These are phyloP conservation scores for Triticum aestivum DNA, from an alignment of 176 grass and related monocot genomes.

Conservation along the genomic window DNA sequence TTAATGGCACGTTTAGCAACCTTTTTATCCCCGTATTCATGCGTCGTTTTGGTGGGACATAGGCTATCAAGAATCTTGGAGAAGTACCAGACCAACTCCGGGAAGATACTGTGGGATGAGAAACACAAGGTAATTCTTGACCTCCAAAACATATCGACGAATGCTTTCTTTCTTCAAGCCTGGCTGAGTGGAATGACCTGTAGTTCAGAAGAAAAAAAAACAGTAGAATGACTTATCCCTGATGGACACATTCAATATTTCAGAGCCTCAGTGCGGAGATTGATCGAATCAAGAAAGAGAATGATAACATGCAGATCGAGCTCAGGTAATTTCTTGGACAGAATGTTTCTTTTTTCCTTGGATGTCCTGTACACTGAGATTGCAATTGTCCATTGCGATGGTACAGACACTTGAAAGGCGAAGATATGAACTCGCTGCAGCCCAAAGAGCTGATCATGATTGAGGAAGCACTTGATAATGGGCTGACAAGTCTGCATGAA, in stretches of 20 bases:
- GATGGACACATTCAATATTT: conserved; percentile 13
- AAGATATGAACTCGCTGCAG: conserved; percentile 90
- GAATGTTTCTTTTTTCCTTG: background rate
- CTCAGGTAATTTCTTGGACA: conserved; percentile 52
- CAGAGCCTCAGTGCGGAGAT: conserved; percentile 88
- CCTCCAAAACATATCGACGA: background rate
- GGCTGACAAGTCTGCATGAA: conserved; percentile 50
- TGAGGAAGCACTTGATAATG: conserved; percentile 81
- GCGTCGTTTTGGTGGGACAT: conserved; percentile 15
- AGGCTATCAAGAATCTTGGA: conserved; percentile 84
- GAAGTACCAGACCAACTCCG: conserved; percentile 94
- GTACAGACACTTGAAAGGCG: conserved; percentile 83
- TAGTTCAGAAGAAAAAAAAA: background rate
- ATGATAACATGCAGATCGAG: conserved; percentile 95
- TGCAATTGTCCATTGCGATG: background rate
- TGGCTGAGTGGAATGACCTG: background rate
- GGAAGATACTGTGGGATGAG: conserved; percentile 90
- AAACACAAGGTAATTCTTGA: conserved; percentile 74
- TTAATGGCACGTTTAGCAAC: background rate
- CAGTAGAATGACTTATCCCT: background rate
- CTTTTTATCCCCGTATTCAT: background rate
- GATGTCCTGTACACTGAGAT: background rate
- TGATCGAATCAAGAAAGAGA: conserved; percentile 94
- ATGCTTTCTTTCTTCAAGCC: background rate
- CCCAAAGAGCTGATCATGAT: conserved; percentile 86